Evolutionary conservation across 1,284 basidiomycete genomes (phyloP).

Genomic region (Meripilus lineatus): DNA sequence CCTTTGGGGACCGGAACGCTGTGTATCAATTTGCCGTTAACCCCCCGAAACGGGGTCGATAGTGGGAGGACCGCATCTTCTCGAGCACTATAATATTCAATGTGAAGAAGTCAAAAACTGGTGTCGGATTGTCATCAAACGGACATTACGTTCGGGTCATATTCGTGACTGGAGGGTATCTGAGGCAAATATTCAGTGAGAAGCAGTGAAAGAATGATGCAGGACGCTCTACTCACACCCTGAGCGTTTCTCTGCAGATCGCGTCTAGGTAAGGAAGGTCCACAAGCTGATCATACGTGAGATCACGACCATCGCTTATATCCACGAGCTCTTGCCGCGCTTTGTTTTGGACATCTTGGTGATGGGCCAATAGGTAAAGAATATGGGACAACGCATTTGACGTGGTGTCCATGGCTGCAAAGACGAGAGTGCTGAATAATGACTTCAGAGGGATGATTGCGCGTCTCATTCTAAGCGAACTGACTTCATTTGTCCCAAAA

Average conservation of each 20-base stretch:
- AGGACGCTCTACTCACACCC: conserved; percentile 2
- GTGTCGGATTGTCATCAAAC: not conserved
- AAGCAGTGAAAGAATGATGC: not conserved
- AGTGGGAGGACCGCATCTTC: conserved; percentile 17
- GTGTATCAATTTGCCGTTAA: conserved; percentile 21
- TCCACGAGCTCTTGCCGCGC: not conserved
- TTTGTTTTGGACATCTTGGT: conserved; percentile 4
- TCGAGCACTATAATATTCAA: conserved; percentile 17
- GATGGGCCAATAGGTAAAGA: not conserved
- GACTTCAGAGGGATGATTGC: not conserved
- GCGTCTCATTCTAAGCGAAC: not conserved
- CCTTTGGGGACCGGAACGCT: conserved; percentile 37
- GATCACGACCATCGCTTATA: not conserved
- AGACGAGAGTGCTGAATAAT: not conserved
- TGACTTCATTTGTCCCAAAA: conserved; percentile 17
- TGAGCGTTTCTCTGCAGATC: conserved; percentile 5
- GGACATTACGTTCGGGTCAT: not conserved
- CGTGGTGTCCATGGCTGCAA: conserved; percentile 4
- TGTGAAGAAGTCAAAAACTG: not conserved
- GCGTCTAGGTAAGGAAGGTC: conserved; percentile 5
- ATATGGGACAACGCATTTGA: not conserved
- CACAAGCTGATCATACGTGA: not conserved
- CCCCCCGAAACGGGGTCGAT: conserved; percentile 9
- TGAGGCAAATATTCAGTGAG: not conserved
- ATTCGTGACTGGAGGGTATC: not conserved